Evolutionary conservation across 495 filamentous ascomycete genomes (phyloP).

Genomic region (Penicillium fimorum): DNA sequence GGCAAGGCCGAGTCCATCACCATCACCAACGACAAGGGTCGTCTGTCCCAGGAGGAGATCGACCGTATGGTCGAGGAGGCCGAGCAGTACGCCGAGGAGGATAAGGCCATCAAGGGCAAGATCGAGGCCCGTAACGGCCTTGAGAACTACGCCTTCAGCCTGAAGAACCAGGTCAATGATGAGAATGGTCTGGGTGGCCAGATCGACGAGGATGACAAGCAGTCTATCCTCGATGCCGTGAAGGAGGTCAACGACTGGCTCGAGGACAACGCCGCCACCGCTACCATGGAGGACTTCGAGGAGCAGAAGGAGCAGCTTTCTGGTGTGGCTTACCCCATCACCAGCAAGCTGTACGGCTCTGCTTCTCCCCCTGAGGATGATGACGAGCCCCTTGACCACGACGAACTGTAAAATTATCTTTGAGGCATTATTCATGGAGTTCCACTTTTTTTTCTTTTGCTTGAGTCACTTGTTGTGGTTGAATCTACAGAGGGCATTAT

Average conservation of each 20-base stretch:
- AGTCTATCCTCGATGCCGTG: conserved; percentile 91
- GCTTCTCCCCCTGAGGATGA: conserved; percentile 57
- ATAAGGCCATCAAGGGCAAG: conserved; percentile 93
- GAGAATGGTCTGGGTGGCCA: conserved; percentile 96
- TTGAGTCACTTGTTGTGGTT: conserved; percentile 24
- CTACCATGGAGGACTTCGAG: conserved; percentile 90
- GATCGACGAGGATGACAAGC: conserved; percentile 99
- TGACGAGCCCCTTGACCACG: conserved; percentile 76
- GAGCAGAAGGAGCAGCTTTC: conserved; percentile 99
- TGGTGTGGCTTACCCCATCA: conserved; percentile 96
- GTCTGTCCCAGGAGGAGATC: conserved; percentile 92
- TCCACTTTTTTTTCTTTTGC: conserved; percentile 29
- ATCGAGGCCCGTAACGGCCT: conserved; percentile 95
- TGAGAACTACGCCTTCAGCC: conserved; percentile 93
- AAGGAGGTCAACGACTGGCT: conserved; percentile 98
- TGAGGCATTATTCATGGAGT: conserved; percentile 47
- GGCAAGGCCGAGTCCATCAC: conserved; percentile 95
- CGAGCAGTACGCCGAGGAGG: conserved; percentile 97
- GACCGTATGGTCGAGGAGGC: conserved; percentile 97
- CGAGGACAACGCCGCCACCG: conserved; percentile 88
- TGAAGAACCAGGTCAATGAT: conserved; percentile 99
- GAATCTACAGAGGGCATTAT: conserved; percentile 16
- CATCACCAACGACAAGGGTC: conserved; percentile 98
- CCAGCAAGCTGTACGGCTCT: conserved; percentile 88
- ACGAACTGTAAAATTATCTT: conserved; percentile 76